Conservation (phyloP, 257 asterid genomes). For the Solanum ossicruentum region DNA sequence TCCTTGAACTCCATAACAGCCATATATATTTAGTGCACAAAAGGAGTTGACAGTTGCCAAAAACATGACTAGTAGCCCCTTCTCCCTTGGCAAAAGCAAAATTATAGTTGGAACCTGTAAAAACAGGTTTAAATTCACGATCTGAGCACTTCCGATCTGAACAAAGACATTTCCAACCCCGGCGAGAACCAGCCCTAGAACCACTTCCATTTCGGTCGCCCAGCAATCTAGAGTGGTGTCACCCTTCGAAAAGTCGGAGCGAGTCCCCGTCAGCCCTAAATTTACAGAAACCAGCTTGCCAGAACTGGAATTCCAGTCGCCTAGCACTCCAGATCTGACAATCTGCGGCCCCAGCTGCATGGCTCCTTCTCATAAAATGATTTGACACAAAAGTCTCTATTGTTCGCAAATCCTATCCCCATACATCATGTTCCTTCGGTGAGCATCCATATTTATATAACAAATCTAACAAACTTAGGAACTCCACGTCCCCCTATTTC, state of each 20-base stretch:
- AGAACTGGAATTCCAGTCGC: background rate
- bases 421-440: background rate
- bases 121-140: background rate
- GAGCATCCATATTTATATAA: background rate
- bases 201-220: background rate
- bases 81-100: background rate
- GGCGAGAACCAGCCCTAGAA: background rate
- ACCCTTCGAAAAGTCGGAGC: background rate
- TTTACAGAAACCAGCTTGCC: background rate
- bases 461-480: background rate
- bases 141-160: background rate
- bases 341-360: background rate
- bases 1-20: background rate
- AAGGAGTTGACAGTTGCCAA: background rate
- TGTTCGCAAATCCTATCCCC: background rate
- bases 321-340: background rate
- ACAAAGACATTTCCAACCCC: background rate
- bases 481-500: background rate
- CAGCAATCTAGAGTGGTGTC: background rate
- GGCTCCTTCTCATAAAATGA: background rate
- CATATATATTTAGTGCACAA: background rate
- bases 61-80: background rate
- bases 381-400: background rate
- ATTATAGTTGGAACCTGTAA: background rate
- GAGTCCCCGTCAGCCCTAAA: background rate